phyloP scores from a whole-genome alignment of 345 rosid genomes.

The Cardiospermum halicacabum region DNA sequence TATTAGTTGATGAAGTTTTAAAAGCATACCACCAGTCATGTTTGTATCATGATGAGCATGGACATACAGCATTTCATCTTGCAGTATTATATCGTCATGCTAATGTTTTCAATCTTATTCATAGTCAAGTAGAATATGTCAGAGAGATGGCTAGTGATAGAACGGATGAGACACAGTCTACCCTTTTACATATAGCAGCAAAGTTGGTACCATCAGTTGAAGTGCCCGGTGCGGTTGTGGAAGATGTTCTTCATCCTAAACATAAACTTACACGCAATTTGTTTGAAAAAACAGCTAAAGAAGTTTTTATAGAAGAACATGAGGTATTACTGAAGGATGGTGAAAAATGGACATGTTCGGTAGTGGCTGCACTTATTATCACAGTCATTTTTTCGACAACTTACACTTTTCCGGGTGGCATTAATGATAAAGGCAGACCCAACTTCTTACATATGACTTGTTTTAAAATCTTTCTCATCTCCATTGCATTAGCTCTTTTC shows the following conservation, averaged over 20 bases:
- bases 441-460: not conserved
- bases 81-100: slow-evolving; percentile 17
- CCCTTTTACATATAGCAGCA: too few species aligned
- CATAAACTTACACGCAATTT: not conserved
- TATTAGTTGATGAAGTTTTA: not conserved
- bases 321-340: not conserved
- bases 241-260: not conserved
- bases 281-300: not conserved
- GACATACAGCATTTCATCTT: not conserved
- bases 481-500: too few species aligned
- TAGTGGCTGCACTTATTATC: slow-evolving; percentile 2
- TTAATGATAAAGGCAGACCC: not conserved
- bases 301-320: not conserved
- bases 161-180: too few species aligned
- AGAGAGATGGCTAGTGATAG: too few species aligned
- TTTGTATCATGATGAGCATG: not conserved
- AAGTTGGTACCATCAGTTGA: too few species aligned
- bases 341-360: not conserved
- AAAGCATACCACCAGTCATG: not conserved
- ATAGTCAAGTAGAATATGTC: not conserved
- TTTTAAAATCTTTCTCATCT: not conserved
- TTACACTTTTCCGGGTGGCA: not conserved
- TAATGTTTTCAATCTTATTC: slow-evolving; percentile 12
- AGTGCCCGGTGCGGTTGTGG: too few species aligned
- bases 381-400: not conserved